phyloP scores from a whole-genome alignment of 2,329 filamentous ascomycete species.

The Thielaviopsis populi region DNA sequence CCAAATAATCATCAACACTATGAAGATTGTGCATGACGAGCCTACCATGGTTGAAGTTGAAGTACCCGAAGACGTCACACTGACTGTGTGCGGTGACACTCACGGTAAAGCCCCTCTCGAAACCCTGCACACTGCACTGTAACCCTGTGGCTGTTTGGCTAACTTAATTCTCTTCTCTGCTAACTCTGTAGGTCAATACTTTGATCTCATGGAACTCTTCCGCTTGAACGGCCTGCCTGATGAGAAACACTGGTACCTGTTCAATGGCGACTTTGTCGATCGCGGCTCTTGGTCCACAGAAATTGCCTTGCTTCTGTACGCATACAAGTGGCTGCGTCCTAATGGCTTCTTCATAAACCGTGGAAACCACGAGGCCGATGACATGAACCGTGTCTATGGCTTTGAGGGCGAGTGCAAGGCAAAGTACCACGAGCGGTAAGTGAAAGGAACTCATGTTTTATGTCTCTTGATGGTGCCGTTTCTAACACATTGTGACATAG shows the following conservation, averaged over 20 bases:
- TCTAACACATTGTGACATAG: slow-evolving; percentile 25
- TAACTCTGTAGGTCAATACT: slow-evolving; percentile 65
- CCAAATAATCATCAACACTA: slow-evolving; percentile 83
- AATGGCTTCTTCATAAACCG: slow-evolving; percentile 86
- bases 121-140: not conserved
- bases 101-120: slow-evolving; percentile 50
- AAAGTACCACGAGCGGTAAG: slow-evolving; percentile 77
- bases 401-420: slow-evolving; percentile 97
- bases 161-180: slow-evolving; percentile 17
- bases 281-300: slow-evolving; percentile 97
- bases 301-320: slow-evolving; percentile 82
- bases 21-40: slow-evolving; percentile 80
- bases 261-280: slow-evolving; percentile 98
- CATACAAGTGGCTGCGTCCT: slow-evolving; percentile 91
- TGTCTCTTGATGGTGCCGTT: not conserved
- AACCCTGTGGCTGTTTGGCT: not conserved
- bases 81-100: slow-evolving; percentile 95
- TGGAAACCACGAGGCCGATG: slow-evolving; percentile 96
- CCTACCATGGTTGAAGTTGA: slow-evolving; percentile 93
- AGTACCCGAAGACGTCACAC: slow-evolving; percentile 57
- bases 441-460: slow-evolving; percentile 1
- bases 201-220: slow-evolving; percentile 94
- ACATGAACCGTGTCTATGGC: slow-evolving; percentile 97
- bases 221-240: slow-evolving; percentile 70
- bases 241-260: slow-evolving; percentile 83